Evolutionary conservation across 2,329 filamentous ascomycete species (phyloP).

Genomic region (Aspergillus hiratsukae): DNA sequence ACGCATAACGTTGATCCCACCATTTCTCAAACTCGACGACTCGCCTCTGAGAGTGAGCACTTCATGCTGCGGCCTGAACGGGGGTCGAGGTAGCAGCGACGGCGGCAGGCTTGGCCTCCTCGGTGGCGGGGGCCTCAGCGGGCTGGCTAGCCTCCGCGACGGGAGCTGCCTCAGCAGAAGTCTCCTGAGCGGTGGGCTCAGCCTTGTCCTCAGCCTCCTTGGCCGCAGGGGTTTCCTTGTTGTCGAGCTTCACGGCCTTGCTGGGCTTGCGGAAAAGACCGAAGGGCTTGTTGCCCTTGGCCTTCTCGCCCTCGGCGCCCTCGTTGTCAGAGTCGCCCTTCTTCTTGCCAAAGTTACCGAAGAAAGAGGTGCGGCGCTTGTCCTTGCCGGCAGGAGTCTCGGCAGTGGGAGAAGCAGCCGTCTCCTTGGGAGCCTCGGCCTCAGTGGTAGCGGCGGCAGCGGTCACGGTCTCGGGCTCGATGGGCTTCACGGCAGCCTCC

Average conservation of each 20-base stretch:
- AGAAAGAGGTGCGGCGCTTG: slow-evolving; percentile 51
- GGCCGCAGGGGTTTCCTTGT: slow-evolving; percentile 31
- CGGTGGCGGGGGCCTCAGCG: slow-evolving; percentile 22
- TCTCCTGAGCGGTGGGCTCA: slow-evolving; percentile 25
- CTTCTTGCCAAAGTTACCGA: slow-evolving; percentile 50
- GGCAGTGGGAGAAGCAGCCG: slow-evolving; percentile 23
- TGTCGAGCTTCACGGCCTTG: slow-evolving; percentile 43
- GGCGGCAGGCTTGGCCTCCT: slow-evolving; percentile 32
- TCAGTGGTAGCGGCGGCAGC: slow-evolving; percentile 45
- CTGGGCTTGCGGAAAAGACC: slow-evolving; percentile 47
- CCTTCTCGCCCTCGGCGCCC: slow-evolving; percentile 45
- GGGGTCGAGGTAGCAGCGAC: slow-evolving; percentile 30
- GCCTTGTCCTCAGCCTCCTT: slow-evolving; percentile 29
- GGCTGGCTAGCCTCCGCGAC: slow-evolving; percentile 25
- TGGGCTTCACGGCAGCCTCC: slow-evolving; percentile 34
- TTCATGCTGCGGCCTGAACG: slow-evolving; percentile 43
- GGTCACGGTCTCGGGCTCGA: slow-evolving; percentile 40
- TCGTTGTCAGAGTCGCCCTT: slow-evolving; percentile 48
- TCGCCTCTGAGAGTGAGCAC: slow-evolving; percentile 25
- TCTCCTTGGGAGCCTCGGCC: slow-evolving; percentile 30
- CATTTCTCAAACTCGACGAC: slow-evolving; percentile 39
- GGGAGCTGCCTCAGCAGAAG: slow-evolving; percentile 19
- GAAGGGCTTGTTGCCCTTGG: slow-evolving; percentile 42
- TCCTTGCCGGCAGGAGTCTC: slow-evolving; percentile 39
- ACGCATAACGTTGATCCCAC: slow-evolving; percentile 35